Conservation (phyloP, 176 grass and related monocot genomes). For the barley (Hordeum vulgare) region MorexV3_pseudomolecules_assembly NC_058521.1:3309068-3309567, state of each 20-base stretch:
- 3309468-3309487: not conserved
- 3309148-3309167: too few species aligned
- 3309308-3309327: not conserved
- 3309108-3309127: too few species aligned
- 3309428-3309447: too few species aligned
- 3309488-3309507: conserved; percentile 11
- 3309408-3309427: not conserved
- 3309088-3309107: too few species aligned
- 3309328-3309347: not conserved
- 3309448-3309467: too few species aligned
- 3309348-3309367: not conserved
- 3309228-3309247: too few species aligned
- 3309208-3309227: too few species aligned
- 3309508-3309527: conserved; percentile 29
- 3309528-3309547: not conserved
- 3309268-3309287: not conserved
- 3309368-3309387: not conserved
- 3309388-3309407: not conserved
- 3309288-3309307: not conserved
- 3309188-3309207: too few species aligned
- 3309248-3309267: too few species aligned
- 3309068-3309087: too few species aligned
- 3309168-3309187: too few species aligned
- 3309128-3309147: too few species aligned
- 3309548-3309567: conserved; percentile 14